phyloP scores from a whole-genome alignment of 108 stramenopile species.

The Pseudonitzschia delicatissima region DNA sequence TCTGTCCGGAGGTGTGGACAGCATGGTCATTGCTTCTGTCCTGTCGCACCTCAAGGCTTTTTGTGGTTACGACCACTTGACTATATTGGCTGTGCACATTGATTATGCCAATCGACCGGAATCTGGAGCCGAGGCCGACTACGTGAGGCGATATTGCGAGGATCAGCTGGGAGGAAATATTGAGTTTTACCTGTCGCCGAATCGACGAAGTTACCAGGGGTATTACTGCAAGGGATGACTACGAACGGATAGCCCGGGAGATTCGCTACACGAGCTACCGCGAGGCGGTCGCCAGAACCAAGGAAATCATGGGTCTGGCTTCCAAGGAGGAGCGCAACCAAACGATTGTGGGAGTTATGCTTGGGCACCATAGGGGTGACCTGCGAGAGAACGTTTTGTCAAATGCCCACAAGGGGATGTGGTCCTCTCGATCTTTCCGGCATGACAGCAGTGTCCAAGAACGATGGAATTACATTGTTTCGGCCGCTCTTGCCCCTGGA shows the following conservation, averaged over 20 bases:
- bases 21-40: conserved; percentile 93
- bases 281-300: conserved; percentile 37
- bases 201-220: conserved; percentile 92
- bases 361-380: conserved; percentile 98
- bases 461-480: conserved; percentile 86
- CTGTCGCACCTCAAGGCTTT: conserved; percentile 58
- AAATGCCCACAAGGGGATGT: conserved; percentile 91
- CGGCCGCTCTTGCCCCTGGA: conserved; percentile 85
- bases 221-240: conserved; percentile 90
- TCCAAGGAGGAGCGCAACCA: not conserved
- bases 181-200: conserved; percentile 55
- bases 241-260: conserved; percentile 84
- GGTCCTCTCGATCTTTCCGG: conserved; percentile 86
- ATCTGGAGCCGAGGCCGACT: conserved; percentile 84
- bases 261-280: conserved; percentile 86
- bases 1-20: conserved; percentile 97
- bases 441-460: conserved; percentile 79
- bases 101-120: conserved; percentile 98
- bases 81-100: conserved; percentile 81
- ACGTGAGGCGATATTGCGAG: conserved; percentile 75
- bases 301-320: not conserved
- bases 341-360: conserved; percentile 73
- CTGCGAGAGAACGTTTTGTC: conserved; percentile 95
- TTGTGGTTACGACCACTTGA: conserved; percentile 38
- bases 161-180: conserved; percentile 35